Evolutionary conservation across 768 basidiomycete genomes (phyloP), one percentile per base, ranked within the genome.

Genomic region (Polyporus arcularius): DNA sequence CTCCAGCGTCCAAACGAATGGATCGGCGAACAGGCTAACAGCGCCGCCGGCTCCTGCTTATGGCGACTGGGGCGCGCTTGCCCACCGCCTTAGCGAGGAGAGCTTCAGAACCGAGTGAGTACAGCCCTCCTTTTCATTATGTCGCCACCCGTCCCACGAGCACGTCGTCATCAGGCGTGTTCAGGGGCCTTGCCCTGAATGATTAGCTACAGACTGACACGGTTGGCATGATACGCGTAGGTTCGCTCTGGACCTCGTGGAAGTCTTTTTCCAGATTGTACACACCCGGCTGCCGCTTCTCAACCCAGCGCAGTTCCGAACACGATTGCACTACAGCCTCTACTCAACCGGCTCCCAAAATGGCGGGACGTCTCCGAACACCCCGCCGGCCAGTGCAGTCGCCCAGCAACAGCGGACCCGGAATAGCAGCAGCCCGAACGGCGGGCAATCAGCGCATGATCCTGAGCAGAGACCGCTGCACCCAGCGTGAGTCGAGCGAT

Each of bases 241-340:
- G 75, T 92, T 98, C 69, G 90, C 94, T 3, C 85, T 90, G 54
- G 94, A 98, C 76, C 87, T 97, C 55, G 87, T 96, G 69, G 94
- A 97, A 75, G 93, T 96, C 47, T 98, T 89, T 77, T 96, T 96
- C 72, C 92, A 96, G 73, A 91, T 92, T 61, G 90, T 92, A 42
- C 94, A 96, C 74, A 89, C 90, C 28, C 87, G 95, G 57, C 80
- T 92, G 59, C 94, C 95, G 52, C 83, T 95, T 53, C 85, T 96
- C 72, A 91, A 94, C 76, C 92, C 92, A 59, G 77, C 82, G 28
- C 85, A 88, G 66, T 93, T 96, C 73, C 89, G 92, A 59, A 80
- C 80, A 45, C 87, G 88, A 16, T 81, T 95, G 57, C 80, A 83
- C 55, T 57, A 56, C 60, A 69, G 65, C 65, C 64, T 68, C 68